phyloP scores from a whole-genome alignment of 2,329 filamentous ascomycete genomes.

The Fusarium goolgardi region DNA sequence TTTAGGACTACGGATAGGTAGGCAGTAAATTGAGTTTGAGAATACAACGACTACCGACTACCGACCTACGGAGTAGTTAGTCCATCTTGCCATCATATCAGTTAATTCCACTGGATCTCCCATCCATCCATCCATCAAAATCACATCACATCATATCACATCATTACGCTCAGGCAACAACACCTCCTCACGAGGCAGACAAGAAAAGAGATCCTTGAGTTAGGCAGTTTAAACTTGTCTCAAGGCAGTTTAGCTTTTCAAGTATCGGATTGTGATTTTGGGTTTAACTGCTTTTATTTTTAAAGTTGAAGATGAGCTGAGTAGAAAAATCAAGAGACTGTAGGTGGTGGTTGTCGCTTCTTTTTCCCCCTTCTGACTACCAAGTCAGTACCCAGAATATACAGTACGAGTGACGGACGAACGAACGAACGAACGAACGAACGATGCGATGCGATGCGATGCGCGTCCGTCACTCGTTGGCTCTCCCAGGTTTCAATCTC shows the following conservation, averaged over 20 bases:
- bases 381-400: neutral
- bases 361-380: constrained; percentile 11
- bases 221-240: constrained; percentile 9
- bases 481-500: constrained; percentile 9
- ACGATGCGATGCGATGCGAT: too few species aligned
- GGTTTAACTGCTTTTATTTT: constrained; percentile 6
- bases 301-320: neutral
- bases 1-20: neutral
- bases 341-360: constrained; percentile 24
- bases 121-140: neutral
- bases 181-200: constrained; percentile 30
- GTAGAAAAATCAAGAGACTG: constrained; percentile 15
- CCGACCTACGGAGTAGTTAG: too few species aligned
- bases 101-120: neutral
- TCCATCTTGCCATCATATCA: neutral
- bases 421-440: too few species aligned
- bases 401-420: constrained; percentile 14
- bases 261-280: neutral
- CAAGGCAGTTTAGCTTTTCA: constrained; percentile 21
- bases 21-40: constrained; percentile 26
- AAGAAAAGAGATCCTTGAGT: neutral
- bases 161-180: constrained; percentile 33
- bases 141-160: constrained; percentile 23
- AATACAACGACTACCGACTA: neutral
- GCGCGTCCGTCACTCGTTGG: constrained; percentile 2